Evolutionary conservation across 2,329 filamentous ascomycete genomes (phyloP), one percentile per base, ranked within the genome.

Genomic region (Sporothrix pseudoabietina): DNA sequence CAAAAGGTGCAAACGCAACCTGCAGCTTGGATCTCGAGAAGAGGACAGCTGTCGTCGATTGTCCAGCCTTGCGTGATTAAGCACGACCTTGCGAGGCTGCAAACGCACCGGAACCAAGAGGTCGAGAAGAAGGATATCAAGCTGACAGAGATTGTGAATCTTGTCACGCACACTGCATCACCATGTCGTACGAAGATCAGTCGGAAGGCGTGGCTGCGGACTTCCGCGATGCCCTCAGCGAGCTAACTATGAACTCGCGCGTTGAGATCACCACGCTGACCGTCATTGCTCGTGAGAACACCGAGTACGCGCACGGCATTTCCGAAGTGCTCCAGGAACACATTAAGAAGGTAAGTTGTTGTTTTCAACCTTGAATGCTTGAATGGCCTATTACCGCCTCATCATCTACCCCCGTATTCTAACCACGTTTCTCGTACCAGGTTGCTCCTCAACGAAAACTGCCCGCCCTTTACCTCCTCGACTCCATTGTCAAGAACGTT

Each of bases 401-500:
- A 19, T n/a, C 19, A 9, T 19, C 22, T 41, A 6, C 44, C n/a
- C n/a, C 1, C 9, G 7, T 32, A 12, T 16, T 54, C 30, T 59
- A 14, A 41, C 10, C 68, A 1, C 3, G 3, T 10, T 32, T 12
- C 35, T 54, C 68, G 7, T 10, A 3, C 30, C 83, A 99, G 96
- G 93, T 92, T 72, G 89, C 94, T 63, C 94, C 96, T 54, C 88
- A 90, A 75, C 94, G 94, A 82, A 99, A 98, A 80, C 86, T 99
- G 2, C 94, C 96, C 22, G 94, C 96, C n/a, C 87, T 99, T 39
- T 99, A 98, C 83, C 93, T 99, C 77, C 91, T 99, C 79, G 96
- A 99, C 83, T 98, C 95, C 19, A 95, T 99, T 75, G 94, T 97
- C 80, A 99, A 99, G 83, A 98, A 99, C 85, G 94, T 99, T 75